Base-by-base conservation (phyloP, 495 filamentous ascomycete species). In the Penicillium bovifimosum region DNA sequence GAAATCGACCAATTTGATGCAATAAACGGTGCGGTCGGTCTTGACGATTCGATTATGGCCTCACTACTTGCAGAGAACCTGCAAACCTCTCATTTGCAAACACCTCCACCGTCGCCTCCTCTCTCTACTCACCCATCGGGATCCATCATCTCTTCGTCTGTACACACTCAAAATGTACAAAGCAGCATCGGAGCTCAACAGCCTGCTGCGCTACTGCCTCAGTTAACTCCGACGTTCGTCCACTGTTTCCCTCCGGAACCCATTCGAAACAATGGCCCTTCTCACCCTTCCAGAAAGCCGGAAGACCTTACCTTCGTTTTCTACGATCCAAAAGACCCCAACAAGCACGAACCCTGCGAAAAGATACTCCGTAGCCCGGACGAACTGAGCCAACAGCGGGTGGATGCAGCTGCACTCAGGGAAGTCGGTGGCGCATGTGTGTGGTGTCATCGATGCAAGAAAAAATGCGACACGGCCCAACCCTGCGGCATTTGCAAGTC, bases 381-480 rank as follows among this genome's bases (percentile, higher is more conserved):
- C 11, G 55, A 68, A 40, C 13, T 58, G 26, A 48, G 53, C 24
- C 46, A 49, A 18, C 56, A 55, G 33, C 60, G 48, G 20, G 41
- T 60, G 26, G 55, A 54, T 17, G 53, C 24, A 16, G 52, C 53
- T 8, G 28, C 50, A 9, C 28, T 67, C 34, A 68, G 50, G 45
- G 31, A 44, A 11, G 41, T 40, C 17, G 67, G 67, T 0, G 67
- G 67, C 11, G 53, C 67, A 9, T 70, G 67, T 52, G 2, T 57
- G 5, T 58, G 51, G 14, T 70, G 67, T 28, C 53, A 60, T 10
- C 52, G 50, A 16, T 56, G 47, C 10, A 70, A 64, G 58, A 68
- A 68, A 40, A 59, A 47, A 40, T 70, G 67, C 35, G 55, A 42
- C 3, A 33, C 58, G 3, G 18, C n/a, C 6, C 38, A 29, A 17